Evolutionary conservation across 2,329 filamentous ascomycete genomes (phyloP).

Genomic region (Claviceps digitariae): DNA sequence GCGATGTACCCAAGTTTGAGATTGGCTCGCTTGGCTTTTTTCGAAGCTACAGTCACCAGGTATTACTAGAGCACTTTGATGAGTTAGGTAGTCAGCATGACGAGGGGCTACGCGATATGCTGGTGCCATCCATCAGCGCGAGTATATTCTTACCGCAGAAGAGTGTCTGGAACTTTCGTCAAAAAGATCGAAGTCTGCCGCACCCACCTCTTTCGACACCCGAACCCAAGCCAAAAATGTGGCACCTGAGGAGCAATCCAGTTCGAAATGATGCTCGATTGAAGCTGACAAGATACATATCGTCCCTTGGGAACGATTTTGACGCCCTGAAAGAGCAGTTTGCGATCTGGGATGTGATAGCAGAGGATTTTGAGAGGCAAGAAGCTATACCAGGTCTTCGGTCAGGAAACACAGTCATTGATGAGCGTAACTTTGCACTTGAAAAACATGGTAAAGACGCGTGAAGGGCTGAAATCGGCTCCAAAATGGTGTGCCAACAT

Average conservation of each 20-base stretch:
- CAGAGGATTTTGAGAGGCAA: slow-evolving; percentile 24
- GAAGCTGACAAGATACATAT: slow-evolving; percentile 5
- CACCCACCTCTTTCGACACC: slow-evolving; percentile 14
- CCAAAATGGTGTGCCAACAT: not conserved
- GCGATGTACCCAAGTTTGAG: slow-evolving; percentile 40
- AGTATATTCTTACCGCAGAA: slow-evolving; percentile 38
- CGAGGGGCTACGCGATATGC: slow-evolving; percentile 31
- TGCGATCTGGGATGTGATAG: slow-evolving; percentile 23
- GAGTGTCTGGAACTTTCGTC: slow-evolving; percentile 37
- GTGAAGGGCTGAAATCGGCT: not conserved
- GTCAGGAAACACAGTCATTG: slow-evolving; percentile 26
- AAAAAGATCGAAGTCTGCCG: slow-evolving; percentile 13
- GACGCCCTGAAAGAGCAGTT: slow-evolving; percentile 18
- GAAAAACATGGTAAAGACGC: not conserved
- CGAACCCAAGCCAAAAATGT: slow-evolving; percentile 10
- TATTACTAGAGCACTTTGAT: slow-evolving; percentile 37
- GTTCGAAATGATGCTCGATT: slow-evolving; percentile 9
- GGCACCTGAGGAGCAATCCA: slow-evolving; percentile 4
- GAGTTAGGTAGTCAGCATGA: slow-evolving; percentile 33
- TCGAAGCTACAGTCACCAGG: slow-evolving; percentile 30
- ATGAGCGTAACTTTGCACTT: slow-evolving; percentile 23
- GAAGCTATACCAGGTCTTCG: slow-evolving; percentile 18
- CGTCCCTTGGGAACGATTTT: not conserved
- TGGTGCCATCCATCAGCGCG: slow-evolving; percentile 40
- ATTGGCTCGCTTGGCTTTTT: slow-evolving; percentile 39